Evolutionary conservation across 805 yeast species (phyloP), one percentile per base, ranked within the genome.

Genomic region (Candida morakotiae): DNA sequence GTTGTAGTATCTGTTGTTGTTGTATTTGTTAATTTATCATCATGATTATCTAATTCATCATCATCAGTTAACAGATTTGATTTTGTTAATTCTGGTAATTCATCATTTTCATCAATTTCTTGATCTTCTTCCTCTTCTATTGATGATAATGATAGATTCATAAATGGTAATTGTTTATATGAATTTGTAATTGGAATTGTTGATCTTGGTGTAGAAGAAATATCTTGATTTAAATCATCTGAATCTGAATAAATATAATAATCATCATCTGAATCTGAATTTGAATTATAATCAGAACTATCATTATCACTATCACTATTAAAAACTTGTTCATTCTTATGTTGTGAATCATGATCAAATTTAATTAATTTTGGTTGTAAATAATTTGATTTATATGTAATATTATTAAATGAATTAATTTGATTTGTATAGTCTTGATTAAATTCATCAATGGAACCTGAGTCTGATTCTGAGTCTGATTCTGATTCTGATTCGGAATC

Each of bases 81-180:
- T n/a, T 31, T 23, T n/a, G 33, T 16, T 14, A 42, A 35, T 27
- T 42, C 45, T 19, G 45, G 45, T 28, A 42, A 33, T 20, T 28
- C 35, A 17, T 20, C 18, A 14, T 30, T 35, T 5, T 17, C 16
- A 16, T 42, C 38, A 11, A 35, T 42, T 19, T 41, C 40, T 5
- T 40, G 24, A 17, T 41, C 47, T 22, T 43, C 45, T n/a, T 36
- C 45, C 31, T 38, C 45, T 13, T 39, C 37, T n/a, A 44, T 44
- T 11, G 35, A 16, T 8, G 39, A 24, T 19, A 44, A 35, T 11
- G 49, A 39, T 29, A 49, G 42, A 30, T 51, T 41, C 37, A 54
- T 50, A 14, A 37, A 31, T 28, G 58, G 55, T 19, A 53, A 38
- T 36, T 45, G 31, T 34, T 48, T 50, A 37, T 35, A 48, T 9